Base-by-base conservation (phyloP, 106 monocot species). In the Apostasia ramifera region DNA sequence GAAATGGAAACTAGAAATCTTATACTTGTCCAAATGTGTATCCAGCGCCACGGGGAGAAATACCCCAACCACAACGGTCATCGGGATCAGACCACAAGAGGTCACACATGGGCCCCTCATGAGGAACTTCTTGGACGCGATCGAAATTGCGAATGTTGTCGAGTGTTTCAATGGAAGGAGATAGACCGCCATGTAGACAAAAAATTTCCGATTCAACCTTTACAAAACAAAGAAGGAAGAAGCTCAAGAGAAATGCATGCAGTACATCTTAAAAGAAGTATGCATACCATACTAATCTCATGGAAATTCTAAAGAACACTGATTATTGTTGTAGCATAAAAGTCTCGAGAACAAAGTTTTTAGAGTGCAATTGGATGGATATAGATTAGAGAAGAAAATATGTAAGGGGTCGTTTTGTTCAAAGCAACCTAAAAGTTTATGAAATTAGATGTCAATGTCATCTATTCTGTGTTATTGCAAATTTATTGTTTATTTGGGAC, bases 181-280 rank as follows among this genome's bases (percentile, higher is more conserved):
- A 93, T 53, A 93, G 72, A 1, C 98, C 93, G 69, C 89, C 89
- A 82, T 89, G 93, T 26, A 89, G 66, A 66, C 86, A 93, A 71
- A 93, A 90, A 63, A 99, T 99, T 75, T 99, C 98, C 11, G 98
- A 99, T 70, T 99, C 98, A 67, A 88, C 83, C 85, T 88, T 15
- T 4, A 59, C 0, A 8, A 59, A 40, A 12, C 6, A 66, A 66
- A 38, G 26, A 26, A 15, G 15, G 8, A 51, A 26, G 7, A 68
- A 54, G 51, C 6, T 9, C 40, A 15, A 66, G 15, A 49, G 26
- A 2, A 51, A 61, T 61, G 41, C 40, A 41, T 61, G 9, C 40
- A 61, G 40, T 61, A 43, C 61, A 61, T 59, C 26, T 26, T 26
- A 26, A 26, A 26, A 26, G 26, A 26, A 26, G 26, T 26, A 26